Evolutionary conservation across 1,284 basidiomycete genomes (phyloP), one percentile per base, ranked within the genome.

Genomic region (Coriolopsis trogii): DNA sequence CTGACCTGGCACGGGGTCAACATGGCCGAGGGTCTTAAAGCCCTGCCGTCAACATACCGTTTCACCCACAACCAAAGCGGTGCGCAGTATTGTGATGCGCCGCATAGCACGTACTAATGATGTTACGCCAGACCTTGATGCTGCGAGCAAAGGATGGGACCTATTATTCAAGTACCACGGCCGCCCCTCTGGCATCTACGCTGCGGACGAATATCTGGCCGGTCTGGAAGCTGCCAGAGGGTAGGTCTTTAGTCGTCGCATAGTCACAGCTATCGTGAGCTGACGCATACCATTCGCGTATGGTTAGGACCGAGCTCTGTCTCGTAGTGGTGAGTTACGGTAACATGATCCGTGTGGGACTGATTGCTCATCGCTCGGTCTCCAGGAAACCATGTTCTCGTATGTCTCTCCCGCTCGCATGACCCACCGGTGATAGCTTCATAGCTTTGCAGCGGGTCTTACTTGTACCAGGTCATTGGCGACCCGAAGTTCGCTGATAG

Each of bases 381-480:
- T 3, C 10, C 46, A 81, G 78, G 81, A 83, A 74, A 80, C 80
- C 4, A 82, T 84, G 79, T 83, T 81, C 64, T 82, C 81, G 77
- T 82, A 58, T 51, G 78, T 60, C n/a, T n/a, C n/a, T 12, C 33
- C 36, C 16, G n/a, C 15, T 9, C 16, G 12, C 9, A 16, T n/a
- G 15, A 4, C 3, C 9, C 3, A 20, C 29, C 15, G 25, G 24
- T 30, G 29, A n/a, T 25, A 12, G 23, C 21, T n/a, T n/a, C n/a
- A n/a, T n/a, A n/a, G n/a, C n/a, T 8, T 20, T 24, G 8, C 33
- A 81, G 79, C 13, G 79, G 78, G 9, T 81, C 80, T 9, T 82
- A 77, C 62, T 66, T 83, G 8, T 82, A 79, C 54, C 81, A 82
- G 67, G 75, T 82, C 39, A 79, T 76, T 23, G 81, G 80, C 23